Conservation (phyloP, 495 filamentous ascomycete species). For the Trichoderma erinaceum region DNA sequence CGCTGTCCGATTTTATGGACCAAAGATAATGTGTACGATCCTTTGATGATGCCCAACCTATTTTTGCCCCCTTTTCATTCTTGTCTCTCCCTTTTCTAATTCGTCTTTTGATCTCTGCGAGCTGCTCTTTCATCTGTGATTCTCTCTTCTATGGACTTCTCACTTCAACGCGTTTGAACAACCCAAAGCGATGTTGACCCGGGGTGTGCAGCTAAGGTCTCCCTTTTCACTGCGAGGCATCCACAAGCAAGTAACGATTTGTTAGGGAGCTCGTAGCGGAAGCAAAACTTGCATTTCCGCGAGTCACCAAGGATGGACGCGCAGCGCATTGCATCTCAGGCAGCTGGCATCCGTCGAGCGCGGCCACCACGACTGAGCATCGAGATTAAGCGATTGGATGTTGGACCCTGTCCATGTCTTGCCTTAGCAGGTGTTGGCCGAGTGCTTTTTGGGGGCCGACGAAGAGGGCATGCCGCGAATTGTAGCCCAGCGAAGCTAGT, state of each 20-base stretch:
- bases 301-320: background rate
- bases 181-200: background rate
- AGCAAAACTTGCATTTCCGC: slow-evolving; percentile 1
- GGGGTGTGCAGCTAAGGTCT: background rate
- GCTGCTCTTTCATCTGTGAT: background rate
- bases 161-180: background rate
- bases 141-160: background rate
- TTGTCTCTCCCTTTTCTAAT: background rate
- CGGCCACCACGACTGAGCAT: too few relatives aligned
- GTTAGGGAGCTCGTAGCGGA: background rate
- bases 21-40: slow-evolving; percentile 12
- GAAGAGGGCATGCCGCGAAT: too few relatives aligned
- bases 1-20: slow-evolving; percentile 3
- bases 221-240: background rate
- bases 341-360: background rate
- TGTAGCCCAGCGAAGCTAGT: too few relatives aligned
- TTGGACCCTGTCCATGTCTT: too few relatives aligned
- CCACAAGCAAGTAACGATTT: too few relatives aligned
- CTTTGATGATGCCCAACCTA: slow-evolving; percentile 8
- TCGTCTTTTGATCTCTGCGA: background rate
- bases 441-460: too few relatives aligned
- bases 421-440: too few relatives aligned
- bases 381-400: too few relatives aligned
- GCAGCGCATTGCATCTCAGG: background rate
- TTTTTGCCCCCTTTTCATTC: background rate